Base-by-base conservation (phyloP, 1,139 yeast genomes). In the Hemisphaericaspora xylanilytica region DNA sequence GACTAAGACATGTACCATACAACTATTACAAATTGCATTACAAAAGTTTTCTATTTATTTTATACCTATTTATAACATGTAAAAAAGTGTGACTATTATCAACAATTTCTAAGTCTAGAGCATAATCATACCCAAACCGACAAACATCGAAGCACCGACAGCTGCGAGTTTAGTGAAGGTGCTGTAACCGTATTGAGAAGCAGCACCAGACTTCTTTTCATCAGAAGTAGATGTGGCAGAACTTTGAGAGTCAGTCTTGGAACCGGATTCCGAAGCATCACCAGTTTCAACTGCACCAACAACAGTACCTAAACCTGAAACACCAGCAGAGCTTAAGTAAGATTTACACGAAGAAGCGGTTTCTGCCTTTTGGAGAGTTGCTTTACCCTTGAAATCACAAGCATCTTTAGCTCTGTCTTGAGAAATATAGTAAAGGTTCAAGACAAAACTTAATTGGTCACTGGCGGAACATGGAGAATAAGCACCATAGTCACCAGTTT, bases 341-440 rank as follows among this genome's bases (percentile, higher is more conserved):
- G 59, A 56, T 63, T 79, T 54, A 65, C 81, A 70, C 35, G 79
- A 67, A 33, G 78, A 74, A 45, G 85, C 82, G 41, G 83, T 63
- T 25, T 74, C 63, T 37, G 75, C 73, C 30, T 47, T 47, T 39
- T 64, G 53, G 32, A 76, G 39, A 28, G 78, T 50, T 37, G 86
- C 88, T 43, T 81, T 72, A 46, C 94, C 92, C 45, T 63, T 61
- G 64, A 84, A 85, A 59, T 73, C 75, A 73, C 94, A 85, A 36
- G 85, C 85, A 35, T 69, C 58, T 16, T 61, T 46, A 42, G 47
- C 45, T 43, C 63, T 61, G 50, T 69, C 74, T 41, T 80, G 68
- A 28, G 62, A 64, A 47, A 65, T 49, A 67, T 77, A 77, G 73
- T 83, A 82, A 51, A 67, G 57, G 70, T 81, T 77, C 56, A 82